These are phyloP conservation scores for Erodium maritimum DNA, from an alignment of 345 rosid genomes.

Conservation along the genomic window DNA sequence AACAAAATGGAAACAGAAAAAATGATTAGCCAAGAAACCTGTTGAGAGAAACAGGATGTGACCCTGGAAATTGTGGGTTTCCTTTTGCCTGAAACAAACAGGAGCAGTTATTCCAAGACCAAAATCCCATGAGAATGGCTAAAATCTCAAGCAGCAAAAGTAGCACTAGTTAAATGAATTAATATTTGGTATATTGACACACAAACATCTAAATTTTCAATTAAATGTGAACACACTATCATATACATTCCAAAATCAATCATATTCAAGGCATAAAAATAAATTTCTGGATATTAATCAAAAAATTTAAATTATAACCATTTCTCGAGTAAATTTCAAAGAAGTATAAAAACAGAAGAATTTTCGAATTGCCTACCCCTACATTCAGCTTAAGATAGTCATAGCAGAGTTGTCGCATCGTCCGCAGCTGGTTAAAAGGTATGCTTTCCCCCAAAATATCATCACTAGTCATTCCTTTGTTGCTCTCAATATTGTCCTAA, in stretches of 20 bases:
- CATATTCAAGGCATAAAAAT: too few relatives aligned
- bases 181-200: too few relatives aligned
- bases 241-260: too few relatives aligned
- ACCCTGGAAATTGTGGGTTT: slow-evolving; percentile 28
- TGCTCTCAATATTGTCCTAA: slow-evolving; percentile 54
- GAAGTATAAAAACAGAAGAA: background rate
- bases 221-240: too few relatives aligned
- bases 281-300: background rate
- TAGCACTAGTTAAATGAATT: too few relatives aligned
- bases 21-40: slow-evolving; percentile 8
- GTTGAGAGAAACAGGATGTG: slow-evolving; percentile 35
- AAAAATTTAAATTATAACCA: too few relatives aligned
- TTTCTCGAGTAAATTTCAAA: background rate
- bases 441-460: slow-evolving; percentile 93
- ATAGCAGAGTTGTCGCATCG: slow-evolving; percentile 52
- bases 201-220: too few relatives aligned
- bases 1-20: background rate
- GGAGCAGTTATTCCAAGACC: background rate
- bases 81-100: slow-evolving; percentile 18
- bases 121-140: too few relatives aligned
- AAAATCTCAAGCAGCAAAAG: too few relatives aligned
- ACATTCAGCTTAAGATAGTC: slow-evolving; percentile 46
- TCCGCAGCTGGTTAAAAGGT: slow-evolving; percentile 64
- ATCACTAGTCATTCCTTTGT: slow-evolving; percentile 69
- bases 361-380: slow-evolving; percentile 30